These are phyloP conservation scores for Cinnamomum micranthum DNA, from an alignment of 164 flowering plant species.

Conservation along the genomic window DNA sequence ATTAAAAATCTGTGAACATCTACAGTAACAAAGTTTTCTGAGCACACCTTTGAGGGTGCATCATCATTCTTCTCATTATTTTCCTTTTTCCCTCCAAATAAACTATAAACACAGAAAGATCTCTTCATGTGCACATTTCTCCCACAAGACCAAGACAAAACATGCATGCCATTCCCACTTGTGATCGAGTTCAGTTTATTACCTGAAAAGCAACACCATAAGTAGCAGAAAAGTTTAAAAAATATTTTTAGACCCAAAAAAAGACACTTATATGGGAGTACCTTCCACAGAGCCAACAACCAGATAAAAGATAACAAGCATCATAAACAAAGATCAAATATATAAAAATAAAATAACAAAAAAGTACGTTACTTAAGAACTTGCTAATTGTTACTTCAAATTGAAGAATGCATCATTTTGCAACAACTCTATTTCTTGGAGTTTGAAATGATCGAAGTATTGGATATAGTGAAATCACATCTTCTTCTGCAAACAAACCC, in stretches of 20 bases:
- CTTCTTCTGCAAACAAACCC: neutral
- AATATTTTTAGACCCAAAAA: neutral
- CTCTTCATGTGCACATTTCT: constrained; percentile 16
- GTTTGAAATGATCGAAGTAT: neutral
- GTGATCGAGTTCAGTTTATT: constrained; percentile 15
- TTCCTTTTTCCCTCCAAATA: constrained; percentile 84
- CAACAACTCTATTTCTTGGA: neutral
- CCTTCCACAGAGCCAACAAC: neutral
- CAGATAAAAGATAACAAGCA: neutral
- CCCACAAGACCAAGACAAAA: constrained; percentile 20
- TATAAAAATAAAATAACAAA: too few relatives aligned
- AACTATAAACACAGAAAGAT: constrained; percentile 36
- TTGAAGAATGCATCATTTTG: neutral
- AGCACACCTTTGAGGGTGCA: constrained; percentile 48
- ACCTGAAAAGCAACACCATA: constrained; percentile 24
- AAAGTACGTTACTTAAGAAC: neutral
- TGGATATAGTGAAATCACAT: too few relatives aligned
- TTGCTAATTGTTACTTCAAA: neutral
- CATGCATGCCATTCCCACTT: constrained; percentile 11
- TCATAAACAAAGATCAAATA: too few relatives aligned
- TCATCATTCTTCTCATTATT: constrained; percentile 56
- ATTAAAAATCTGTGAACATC: neutral
- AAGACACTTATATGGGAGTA: neutral
- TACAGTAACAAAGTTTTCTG: neutral
- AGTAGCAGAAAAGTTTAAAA: neutral